These are phyloP conservation scores for Hapsidospora chrysogenum DNA, from an alignment of 495 filamentous ascomycete genomes.

Conservation along the genomic window DNA sequence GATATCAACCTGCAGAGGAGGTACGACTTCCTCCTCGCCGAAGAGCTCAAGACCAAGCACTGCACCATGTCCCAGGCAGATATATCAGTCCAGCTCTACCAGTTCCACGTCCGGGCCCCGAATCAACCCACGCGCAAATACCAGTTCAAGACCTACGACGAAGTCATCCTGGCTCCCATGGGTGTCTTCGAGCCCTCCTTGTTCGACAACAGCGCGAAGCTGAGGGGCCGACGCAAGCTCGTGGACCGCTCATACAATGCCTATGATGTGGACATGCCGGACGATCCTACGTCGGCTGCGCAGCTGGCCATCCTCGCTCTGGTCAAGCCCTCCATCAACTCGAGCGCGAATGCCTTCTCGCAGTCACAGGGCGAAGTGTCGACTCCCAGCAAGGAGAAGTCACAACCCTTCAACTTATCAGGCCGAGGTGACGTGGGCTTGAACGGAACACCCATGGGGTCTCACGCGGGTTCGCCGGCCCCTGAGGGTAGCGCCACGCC, in stretches of 20 bases:
- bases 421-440: slow-evolving; percentile 17
- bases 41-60: slow-evolving; percentile 83
- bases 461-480: slow-evolving; percentile 69
- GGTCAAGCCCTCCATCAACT: slow-evolving; percentile 42
- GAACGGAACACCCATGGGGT: slow-evolving; percentile 63
- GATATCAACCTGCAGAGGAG: slow-evolving; percentile 83
- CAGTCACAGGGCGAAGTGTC: slow-evolving; percentile 19
- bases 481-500: slow-evolving; percentile 61
- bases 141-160: slow-evolving; percentile 87
- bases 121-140: slow-evolving; percentile 84
- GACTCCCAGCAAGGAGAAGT: slow-evolving; percentile 36
- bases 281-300: slow-evolving; percentile 75
- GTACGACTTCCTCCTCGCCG: slow-evolving; percentile 84
- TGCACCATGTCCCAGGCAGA: slow-evolving; percentile 76
- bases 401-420: slow-evolving; percentile 26
- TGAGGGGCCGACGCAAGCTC: slow-evolving; percentile 57
- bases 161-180: slow-evolving; percentile 79
- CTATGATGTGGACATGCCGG: slow-evolving; percentile 69
- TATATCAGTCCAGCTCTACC: slow-evolving; percentile 60
- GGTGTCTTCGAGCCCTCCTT: slow-evolving; percentile 75
- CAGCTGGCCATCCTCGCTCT: slow-evolving; percentile 61
- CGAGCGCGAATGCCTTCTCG: slow-evolving; percentile 19
- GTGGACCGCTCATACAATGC: slow-evolving; percentile 78
- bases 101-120: slow-evolving; percentile 78
- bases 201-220: slow-evolving; percentile 66